Evolutionary conservation across 306 rosid genomes (phyloP).

Genomic region (Lathyrus tuberosus): DNA sequence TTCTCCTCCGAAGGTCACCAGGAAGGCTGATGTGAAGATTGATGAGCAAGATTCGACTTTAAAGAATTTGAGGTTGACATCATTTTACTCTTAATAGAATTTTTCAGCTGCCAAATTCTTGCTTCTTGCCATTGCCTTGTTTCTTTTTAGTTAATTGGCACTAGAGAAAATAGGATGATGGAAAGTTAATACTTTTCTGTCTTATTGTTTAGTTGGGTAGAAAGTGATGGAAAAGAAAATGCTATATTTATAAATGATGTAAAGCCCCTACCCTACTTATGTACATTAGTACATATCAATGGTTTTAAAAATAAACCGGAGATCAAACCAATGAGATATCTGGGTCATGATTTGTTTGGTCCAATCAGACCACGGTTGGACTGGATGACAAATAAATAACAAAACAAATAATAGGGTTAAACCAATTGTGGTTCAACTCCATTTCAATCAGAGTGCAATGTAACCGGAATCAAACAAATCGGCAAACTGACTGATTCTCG

Average conservation of each 20-base stretch:
- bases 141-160: too few relatives aligned
- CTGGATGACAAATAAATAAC: not conserved
- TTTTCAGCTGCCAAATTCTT: constrained; percentile 4
- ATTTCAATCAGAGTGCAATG: not conserved
- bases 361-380: not conserved
- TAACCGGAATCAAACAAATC: not conserved
- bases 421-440: not conserved
- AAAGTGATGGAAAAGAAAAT: not conserved
- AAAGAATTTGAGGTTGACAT: constrained; percentile 65
- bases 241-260: not conserved
- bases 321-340: not conserved
- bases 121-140: not conserved
- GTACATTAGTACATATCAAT: too few relatives aligned
- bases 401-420: not conserved
- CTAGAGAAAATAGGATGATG: not conserved
- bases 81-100: not conserved
- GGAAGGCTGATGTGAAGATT: constrained; percentile 25
- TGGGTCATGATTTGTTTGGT: not conserved
- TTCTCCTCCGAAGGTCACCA: constrained; percentile 74
- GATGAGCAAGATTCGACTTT: constrained; percentile 68
- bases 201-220: not conserved
- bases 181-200: not conserved
- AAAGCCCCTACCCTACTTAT: too few relatives aligned
- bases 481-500: not conserved
- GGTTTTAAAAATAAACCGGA: too few relatives aligned